Evolutionary conservation across 2,329 filamentous ascomycete genomes (phyloP), one percentile per base, ranked within the genome.

Genomic region (Venturiaceae sp.): DNA sequence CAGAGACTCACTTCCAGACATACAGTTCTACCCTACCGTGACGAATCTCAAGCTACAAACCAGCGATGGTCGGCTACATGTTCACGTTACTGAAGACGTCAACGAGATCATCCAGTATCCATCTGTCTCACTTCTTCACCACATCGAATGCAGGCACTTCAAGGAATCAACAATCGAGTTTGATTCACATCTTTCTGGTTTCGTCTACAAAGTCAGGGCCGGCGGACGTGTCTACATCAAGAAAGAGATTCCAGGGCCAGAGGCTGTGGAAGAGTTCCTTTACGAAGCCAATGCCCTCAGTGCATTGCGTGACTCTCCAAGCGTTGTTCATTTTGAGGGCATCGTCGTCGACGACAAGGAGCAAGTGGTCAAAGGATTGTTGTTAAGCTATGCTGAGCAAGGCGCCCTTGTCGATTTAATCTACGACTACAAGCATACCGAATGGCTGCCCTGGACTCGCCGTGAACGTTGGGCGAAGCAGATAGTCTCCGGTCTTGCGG

Each of bases 241-340:
- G 72, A 99, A 99, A 71, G 94, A 99, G 68, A 97, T 99, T 16
- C 94, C 94, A 0, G 92, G 92, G 1, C 92, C 92, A 2, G 92
- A 97, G 66, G 94, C 90, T 0, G 86, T 97, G 21, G 92, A 97
- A 62, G 94, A 97, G 70, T 99, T 99, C 67, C 77, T 97, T 2
- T 99, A 99, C 71, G 94, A 99, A 73, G 88, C 96, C 69, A 96
- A 97, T 70, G 92, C 92, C 3, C 82, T 99, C n/a, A 86, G 88
- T 70, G 83, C 84, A 32, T 78, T 99, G 16, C 79, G 81, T 44
- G 83, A 82, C 59, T 89, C 90, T 1, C 77, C 79, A 5, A 86
- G 87, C 65, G 90, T 97, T 60, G 94, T 97, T 61, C 80, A 84
- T 53, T 90, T 97, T 65, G 86, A 92, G 65, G 94, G 90, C 5